Evolutionary conservation across 805 yeast genomes (phyloP), one percentile per base, ranked within the genome.

Genomic region (Jamesozyma lodderae): DNA sequence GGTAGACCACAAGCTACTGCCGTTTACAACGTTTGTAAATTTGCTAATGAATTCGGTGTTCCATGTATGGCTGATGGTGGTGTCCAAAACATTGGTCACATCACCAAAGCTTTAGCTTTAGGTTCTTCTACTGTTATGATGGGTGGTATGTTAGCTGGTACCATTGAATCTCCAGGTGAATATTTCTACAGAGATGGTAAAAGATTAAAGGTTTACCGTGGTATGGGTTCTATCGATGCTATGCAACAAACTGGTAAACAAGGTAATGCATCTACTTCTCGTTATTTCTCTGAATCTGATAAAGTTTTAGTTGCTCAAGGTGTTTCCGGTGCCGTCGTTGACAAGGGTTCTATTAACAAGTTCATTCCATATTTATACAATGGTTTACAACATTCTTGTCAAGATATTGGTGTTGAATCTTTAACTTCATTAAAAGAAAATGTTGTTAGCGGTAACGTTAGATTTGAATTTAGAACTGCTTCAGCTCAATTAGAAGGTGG

Each of bases 1-100:
- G 98, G 98, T 69, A 87, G 98, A 75, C 98, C 98, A 45, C 98
- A 92, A 73, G 98, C 97, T 69, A 87, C 97, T 50, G 98, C 98
- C 44, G 97, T 92, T 39, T 88, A 77, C 74, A 81, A 78, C 51
- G 98, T 92, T 40, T 74, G 92, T 48, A 88, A 90, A 70, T 88
- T 92, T 61, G 94, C 97, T 50, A 81, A 79, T 67, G 75, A 79
- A 64, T 92, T 90, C 61, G 98, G 98, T 63, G 95, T 92, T 49
- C 97, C 98, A 62, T 84, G 95, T 68, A 87, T 92, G 55, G 98
- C 98, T 51, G 98, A 92, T 64, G 98, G 98, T 75, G 98, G 98
- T 78, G 79, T 92, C 58, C 90, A 87, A 66, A 92, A 92, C 75
- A 87, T 92, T 69, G 98, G 98, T 52, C 98, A 92, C 73, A 85